Percentiles rank a stretch among this genome's conserved stretches.
phyloP scores from a whole-genome alignment of 148 eudicot species.

The Rhododendron henanense region DNA sequence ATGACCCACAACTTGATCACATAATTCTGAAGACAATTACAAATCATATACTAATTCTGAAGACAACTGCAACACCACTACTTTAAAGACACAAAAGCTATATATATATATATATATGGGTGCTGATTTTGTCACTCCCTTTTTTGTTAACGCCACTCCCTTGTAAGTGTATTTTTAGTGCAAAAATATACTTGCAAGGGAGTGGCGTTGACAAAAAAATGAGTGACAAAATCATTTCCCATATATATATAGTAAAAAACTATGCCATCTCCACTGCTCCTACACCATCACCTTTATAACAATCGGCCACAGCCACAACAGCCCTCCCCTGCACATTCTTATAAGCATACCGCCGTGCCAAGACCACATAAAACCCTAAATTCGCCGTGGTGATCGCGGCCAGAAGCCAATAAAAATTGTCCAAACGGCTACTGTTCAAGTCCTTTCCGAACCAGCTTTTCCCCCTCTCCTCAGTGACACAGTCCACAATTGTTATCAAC shows the following conservation, averaged over 20 bases:
- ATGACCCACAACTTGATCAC: neutral
- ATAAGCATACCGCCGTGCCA: slow-evolving; percentile 37
- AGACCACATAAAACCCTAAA: slow-evolving; percentile 20
- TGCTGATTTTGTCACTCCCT: too few relatives aligned
- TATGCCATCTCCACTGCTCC: neutral
- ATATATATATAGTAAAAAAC: neutral
- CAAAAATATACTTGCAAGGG: too few relatives aligned
- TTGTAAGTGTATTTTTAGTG: too few relatives aligned
- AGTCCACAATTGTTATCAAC: slow-evolving; percentile 37
- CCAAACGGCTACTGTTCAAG: slow-evolving; percentile 40
- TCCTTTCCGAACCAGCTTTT: slow-evolving; percentile 50
- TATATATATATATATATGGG: neutral
- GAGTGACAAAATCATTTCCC: too few relatives aligned
- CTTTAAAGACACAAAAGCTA: neutral
- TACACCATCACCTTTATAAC: neutral
- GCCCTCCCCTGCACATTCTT: slow-evolving; percentile 26
- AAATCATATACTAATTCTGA: neutral
- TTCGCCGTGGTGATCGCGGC: slow-evolving; percentile 22
- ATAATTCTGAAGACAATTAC: neutral
- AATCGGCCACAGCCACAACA: neutral
- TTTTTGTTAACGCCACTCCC: too few relatives aligned
- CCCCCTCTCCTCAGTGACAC: slow-evolving; percentile 32
- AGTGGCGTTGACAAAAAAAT: too few relatives aligned
- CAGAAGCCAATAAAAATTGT: slow-evolving; percentile 41
- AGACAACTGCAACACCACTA: neutral